Evolutionary conservation across 2,329 filamentous ascomycete genomes (phyloP).

Genomic region (Madurella fahalii): DNA sequence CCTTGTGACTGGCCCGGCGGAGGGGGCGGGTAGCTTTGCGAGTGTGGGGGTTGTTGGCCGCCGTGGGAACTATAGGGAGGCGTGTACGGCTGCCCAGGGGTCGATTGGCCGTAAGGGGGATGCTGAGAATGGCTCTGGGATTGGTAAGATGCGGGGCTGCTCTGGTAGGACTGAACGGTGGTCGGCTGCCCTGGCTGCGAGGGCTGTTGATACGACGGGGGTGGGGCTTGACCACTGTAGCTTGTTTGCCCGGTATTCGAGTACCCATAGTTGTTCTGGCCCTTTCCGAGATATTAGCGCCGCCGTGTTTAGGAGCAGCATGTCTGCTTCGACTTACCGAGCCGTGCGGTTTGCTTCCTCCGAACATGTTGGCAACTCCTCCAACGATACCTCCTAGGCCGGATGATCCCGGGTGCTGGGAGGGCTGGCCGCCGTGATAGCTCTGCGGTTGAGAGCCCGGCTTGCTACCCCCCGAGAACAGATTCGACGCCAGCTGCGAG

Average conservation of each 20-base stretch:
- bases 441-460: slow-evolving; percentile 41
- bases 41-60: slow-evolving; percentile 21
- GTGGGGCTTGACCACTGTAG: slow-evolving; percentile 59
- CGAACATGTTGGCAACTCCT: slow-evolving; percentile 50
- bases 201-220: slow-evolving; percentile 53
- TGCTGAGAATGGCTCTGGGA: slow-evolving; percentile 23
- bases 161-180: slow-evolving; percentile 30
- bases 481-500: slow-evolving; percentile 52
- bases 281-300: slow-evolving; percentile 29
- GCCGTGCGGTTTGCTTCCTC: slow-evolving; percentile 43
- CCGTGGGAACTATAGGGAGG: slow-evolving; percentile 15
- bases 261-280: slow-evolving; percentile 61
- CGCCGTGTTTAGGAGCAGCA: not conserved
- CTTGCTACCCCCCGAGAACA: slow-evolving; percentile 49
- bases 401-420: slow-evolving; percentile 39
- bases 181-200: slow-evolving; percentile 28
- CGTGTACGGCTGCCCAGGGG: slow-evolving; percentile 25
- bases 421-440: slow-evolving; percentile 46
- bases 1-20: slow-evolving; percentile 26
- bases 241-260: slow-evolving; percentile 50
- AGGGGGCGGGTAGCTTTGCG: slow-evolving; percentile 21
- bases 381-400: slow-evolving; percentile 55
- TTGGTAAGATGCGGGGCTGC: slow-evolving; percentile 24
- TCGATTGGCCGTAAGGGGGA: slow-evolving; percentile 24
- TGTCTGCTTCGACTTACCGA: slow-evolving; percentile 33